Evolutionary conservation across 2,329 filamentous ascomycete genomes (phyloP).

Genomic region (Tolypocladium guangdongense): DNA sequence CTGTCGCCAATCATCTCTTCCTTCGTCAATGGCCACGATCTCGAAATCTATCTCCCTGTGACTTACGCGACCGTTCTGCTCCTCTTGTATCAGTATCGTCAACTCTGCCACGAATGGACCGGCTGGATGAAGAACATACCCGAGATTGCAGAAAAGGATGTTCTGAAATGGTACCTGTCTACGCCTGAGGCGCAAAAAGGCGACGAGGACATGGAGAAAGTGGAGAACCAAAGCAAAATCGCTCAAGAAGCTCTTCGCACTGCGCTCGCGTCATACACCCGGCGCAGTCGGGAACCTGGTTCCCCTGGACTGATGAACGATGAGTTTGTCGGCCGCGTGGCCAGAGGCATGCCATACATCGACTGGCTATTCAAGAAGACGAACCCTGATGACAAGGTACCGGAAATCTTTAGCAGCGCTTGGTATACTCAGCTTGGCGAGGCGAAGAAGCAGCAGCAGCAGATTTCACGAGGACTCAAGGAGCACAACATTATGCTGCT

Average conservation of each 20-base stretch:
- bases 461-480: conserved; percentile 23
- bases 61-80: conserved; percentile 40
- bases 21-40: conserved; percentile 39
- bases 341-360: conserved; percentile 19
- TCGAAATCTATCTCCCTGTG: conserved; percentile 43
- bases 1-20: conserved; percentile 45
- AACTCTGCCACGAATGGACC: conserved; percentile 45
- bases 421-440: conserved; percentile 25
- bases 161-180: conserved; percentile 36
- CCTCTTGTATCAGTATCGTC: conserved; percentile 41
- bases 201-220: conserved; percentile 7
- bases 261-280: conserved; percentile 19
- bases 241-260: conserved; percentile 20
- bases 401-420: conserved; percentile 19
- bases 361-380: conserved; percentile 25
- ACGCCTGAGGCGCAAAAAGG: conserved; percentile 8
- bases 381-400: conserved; percentile 13
- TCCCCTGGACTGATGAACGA: conserved; percentile 1
- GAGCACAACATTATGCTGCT: conserved; percentile 26
- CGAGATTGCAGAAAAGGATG: conserved; percentile 35
- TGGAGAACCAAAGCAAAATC: conserved; percentile 4
- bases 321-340: conserved; percentile 9
- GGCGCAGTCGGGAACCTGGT: conserved; percentile 3
- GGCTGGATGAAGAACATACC: conserved; percentile 43
- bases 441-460: conserved; percentile 21